phyloP scores from a whole-genome alignment of 31 red algal species.

The Asparagopsis taxiformis region DNA sequence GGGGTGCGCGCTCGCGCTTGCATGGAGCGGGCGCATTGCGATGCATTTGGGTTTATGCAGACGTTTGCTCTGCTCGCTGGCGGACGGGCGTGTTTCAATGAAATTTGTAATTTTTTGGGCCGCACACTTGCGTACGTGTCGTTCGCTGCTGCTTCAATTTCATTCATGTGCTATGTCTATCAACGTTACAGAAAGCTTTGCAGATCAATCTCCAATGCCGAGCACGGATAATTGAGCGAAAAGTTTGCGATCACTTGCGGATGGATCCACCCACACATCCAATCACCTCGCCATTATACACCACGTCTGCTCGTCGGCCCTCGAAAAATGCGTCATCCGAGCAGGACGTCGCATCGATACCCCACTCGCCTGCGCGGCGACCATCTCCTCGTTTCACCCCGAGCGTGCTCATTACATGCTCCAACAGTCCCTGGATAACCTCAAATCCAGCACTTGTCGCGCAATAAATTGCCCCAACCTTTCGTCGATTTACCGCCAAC shows the following conservation, averaged over 20 bases:
- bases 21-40: no score
- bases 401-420: slow-evolving; percentile 75
- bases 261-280: slow-evolving; percentile 94
- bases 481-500: slow-evolving; percentile 76
- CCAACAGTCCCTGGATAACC: slow-evolving; percentile 88
- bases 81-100: no score
- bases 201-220: slow-evolving; percentile 94
- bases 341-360: slow-evolving; percentile 44
- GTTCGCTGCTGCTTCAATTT: no score
- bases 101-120: no score
- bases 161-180: no score
- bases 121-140: no score
- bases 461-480: slow-evolving; percentile 85
- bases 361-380: slow-evolving; percentile 1
- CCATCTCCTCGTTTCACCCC: slow-evolving; percentile 50
- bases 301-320: slow-evolving; percentile 75
- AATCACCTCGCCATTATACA: slow-evolving; percentile 50
- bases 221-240: slow-evolving; percentile 81
- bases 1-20: no score
- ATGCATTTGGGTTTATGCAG: no score
- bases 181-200: slow-evolving; percentile 87
- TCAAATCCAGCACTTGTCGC: slow-evolving; percentile 90
- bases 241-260: slow-evolving; percentile 94
- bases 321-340: slow-evolving; percentile 41
- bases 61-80: no score